Conservation (phyloP, 1,139 yeast species). For the Candida freyschussii region DNA sequence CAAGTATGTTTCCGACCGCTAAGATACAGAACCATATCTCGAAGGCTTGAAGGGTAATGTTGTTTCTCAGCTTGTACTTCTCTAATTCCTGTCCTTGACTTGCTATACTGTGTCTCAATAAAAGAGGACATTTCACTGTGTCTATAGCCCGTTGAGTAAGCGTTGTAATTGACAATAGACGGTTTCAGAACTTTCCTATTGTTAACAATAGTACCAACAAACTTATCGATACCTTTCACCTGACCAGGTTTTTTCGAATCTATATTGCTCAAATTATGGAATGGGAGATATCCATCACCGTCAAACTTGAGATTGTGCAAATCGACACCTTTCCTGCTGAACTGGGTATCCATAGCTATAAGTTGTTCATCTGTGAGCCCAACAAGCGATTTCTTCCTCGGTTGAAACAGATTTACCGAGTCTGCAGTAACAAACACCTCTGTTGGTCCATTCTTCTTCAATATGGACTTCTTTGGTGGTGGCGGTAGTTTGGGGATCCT, state of each 20-base stretch:
- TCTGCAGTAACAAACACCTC: slow-evolving; percentile 6
- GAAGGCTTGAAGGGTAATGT: slow-evolving; percentile 19
- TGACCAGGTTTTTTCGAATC: slow-evolving; percentile 9
- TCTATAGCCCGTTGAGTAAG: slow-evolving; percentile 17
- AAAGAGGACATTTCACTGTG: slow-evolving; percentile 15
- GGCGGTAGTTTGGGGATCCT: slow-evolving; percentile 30
- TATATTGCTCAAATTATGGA: slow-evolving; percentile 3
- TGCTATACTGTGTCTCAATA: slow-evolving; percentile 8
- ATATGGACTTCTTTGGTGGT: slow-evolving; percentile 29
- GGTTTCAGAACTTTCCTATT: slow-evolving; percentile 15
- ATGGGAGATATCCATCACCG: slow-evolving; percentile 23
- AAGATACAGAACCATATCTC: slow-evolving; percentile 56
- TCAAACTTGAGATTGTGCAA: slow-evolving; percentile 28
- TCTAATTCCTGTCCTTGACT: neutral
- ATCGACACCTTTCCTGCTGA: slow-evolving; percentile 26
- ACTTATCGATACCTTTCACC: slow-evolving; percentile 18
- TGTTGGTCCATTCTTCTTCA: slow-evolving; percentile 19
- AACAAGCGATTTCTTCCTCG: slow-evolving; percentile 49
- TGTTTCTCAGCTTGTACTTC: slow-evolving; percentile 1
- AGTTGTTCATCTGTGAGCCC: slow-evolving; percentile 65
- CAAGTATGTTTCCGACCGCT: slow-evolving; percentile 65
- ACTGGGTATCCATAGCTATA: slow-evolving; percentile 56
- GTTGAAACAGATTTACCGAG: slow-evolving; percentile 10
- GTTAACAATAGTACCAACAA: slow-evolving; percentile 12
- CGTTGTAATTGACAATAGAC: slow-evolving; percentile 12